phyloP scores from a whole-genome alignment of 805 yeast genomes.

The Wickerhamomyces strasburgensis region DNA sequence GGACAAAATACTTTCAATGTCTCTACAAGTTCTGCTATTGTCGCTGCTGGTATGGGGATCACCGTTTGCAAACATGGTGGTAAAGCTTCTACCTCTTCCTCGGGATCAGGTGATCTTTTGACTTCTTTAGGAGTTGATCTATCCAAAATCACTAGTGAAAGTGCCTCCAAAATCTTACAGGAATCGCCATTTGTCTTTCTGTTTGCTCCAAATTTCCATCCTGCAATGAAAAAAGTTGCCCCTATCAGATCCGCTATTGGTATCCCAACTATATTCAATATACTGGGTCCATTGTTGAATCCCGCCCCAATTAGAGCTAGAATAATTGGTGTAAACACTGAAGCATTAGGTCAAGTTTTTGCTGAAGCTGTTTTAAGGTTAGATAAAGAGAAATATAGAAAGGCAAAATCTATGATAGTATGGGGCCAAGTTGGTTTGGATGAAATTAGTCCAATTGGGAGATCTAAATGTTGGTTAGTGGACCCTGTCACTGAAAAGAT shows the following conservation, averaged over 20 bases:
- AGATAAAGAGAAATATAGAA: conserved; percentile 39
- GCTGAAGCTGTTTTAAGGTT: conserved; percentile 74
- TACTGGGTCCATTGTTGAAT: conserved; percentile 89
- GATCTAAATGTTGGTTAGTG: conserved; percentile 75
- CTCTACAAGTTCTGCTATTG: conserved; percentile 89
- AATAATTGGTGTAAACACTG: conserved; percentile 84
- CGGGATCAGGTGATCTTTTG: conserved; percentile 92
- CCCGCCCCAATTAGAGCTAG: conserved; percentile 81
- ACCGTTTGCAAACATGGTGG: conserved; percentile 95
- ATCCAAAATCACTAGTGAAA: conserved; percentile 54
- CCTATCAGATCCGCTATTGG: conserved; percentile 73
- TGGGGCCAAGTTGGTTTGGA: conserved; percentile 92
- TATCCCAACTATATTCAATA: conserved; percentile 89
- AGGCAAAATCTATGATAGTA: conserved; percentile 69
- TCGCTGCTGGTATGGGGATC: conserved; percentile 83
- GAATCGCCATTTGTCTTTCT: conserved; percentile 56
- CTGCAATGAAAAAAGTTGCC: conserved; percentile 83
- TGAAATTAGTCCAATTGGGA: conserved; percentile 88
- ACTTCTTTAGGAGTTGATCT: conserved; percentile 79
- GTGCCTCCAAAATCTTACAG: conserved; percentile 56
- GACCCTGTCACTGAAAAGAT: conserved; percentile 38
- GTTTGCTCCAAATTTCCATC: conserved; percentile 92
- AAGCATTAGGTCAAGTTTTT: conserved; percentile 71
- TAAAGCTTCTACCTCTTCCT: conserved; percentile 86
- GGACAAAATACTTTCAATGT: conserved; percentile 97